Percentiles rank a stretch among this genome's conserved stretches.
Evolutionary conservation across 2,329 filamentous ascomycete species (phyloP).

Genomic region (Madurella mycetomatis): DNA sequence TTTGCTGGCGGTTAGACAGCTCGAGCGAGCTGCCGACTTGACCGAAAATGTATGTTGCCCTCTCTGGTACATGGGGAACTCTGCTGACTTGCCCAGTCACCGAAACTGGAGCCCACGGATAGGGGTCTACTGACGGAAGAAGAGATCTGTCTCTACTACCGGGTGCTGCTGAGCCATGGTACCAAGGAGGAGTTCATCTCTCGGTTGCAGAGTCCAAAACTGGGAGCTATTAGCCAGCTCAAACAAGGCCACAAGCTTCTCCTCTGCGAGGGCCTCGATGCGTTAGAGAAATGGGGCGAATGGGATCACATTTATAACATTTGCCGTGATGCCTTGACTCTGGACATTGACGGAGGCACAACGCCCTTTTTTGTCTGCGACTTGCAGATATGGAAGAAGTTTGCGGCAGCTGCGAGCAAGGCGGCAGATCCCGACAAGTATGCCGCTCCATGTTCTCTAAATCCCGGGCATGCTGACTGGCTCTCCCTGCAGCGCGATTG

Average conservation of each 20-base stretch:
- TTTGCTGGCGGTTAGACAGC: conserved; percentile 47
- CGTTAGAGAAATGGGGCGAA: conserved; percentile 35
- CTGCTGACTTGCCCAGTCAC: conserved; percentile 14
- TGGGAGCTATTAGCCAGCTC: conserved; percentile 43
- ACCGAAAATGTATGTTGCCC: conserved; percentile 38
- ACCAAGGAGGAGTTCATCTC: conserved; percentile 39
- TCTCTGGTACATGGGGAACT: background rate
- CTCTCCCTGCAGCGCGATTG: conserved; percentile 25
- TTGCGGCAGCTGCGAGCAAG: conserved; percentile 31
- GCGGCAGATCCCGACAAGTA: conserved; percentile 27
- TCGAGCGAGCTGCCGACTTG: conserved; percentile 45
- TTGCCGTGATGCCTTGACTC: conserved; percentile 41
- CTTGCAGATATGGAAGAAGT: conserved; percentile 33
- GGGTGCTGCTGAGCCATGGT: conserved; percentile 42
- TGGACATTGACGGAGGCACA: conserved; percentile 34
- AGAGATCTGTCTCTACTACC: conserved; percentile 47
- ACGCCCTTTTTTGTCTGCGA: conserved; percentile 44
- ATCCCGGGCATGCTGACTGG: background rate
- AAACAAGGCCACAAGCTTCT: conserved; percentile 44
- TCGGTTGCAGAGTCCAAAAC: conserved; percentile 35
- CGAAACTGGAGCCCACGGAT: conserved; percentile 28
- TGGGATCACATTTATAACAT: conserved; percentile 42
- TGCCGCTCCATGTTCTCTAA: background rate
- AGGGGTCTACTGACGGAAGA: conserved; percentile 43
- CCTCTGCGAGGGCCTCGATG: conserved; percentile 38